Evolutionary conservation across 345 rosid species (phyloP), one percentile per base, ranked within the genome.

Genomic region (Ceriops tagal): DNA sequence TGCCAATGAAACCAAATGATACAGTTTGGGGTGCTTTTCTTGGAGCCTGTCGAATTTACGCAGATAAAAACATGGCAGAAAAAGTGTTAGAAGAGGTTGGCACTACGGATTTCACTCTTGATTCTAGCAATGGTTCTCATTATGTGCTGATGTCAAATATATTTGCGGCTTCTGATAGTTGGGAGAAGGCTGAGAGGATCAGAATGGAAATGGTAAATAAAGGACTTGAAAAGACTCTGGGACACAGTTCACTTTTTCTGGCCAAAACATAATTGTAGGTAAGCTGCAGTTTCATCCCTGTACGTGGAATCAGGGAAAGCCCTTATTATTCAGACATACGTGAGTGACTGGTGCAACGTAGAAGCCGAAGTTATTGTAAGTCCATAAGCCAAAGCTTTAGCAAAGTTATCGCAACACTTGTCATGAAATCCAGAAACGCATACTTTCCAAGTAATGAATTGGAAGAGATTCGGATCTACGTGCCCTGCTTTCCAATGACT

Each of bases 1-100:
- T 90, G 96, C 90, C 87, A 8, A 49, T 83, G 78, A 83, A 76
- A 77, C 92, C 96, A 22, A 88, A 86, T 65, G 85, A 83, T 73
- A 80, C 83, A 7, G 84, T 88, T 35, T 85, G 88, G 88, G 96
- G 90, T 26, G 84, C 84, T 55, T 75, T 90, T 69, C 88, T 92
- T 67, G 92, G 90, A 59, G 93, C 92, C 47, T 90, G 96, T 65
- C 79, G 83, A 52, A 66, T 88, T 77, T 89, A 92, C 75, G 53
- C 43, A 46, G 83, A 86, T 73, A 69, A 64, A 31, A 78, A 81
- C 20, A 77, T 83, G 83, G 83, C 72, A 20, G 89, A 86, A 70
- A 43, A 73, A 66, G 83, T 88, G 62, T 58, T 83, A 64, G 57
- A 84, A 70, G 83, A 82, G 20, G 63, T 83, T 30, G 53, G 64